Percentiles rank a stretch among this genome's conserved stretches.
Evolutionary conservation across 805 yeast species (phyloP).

Genomic region (Saccharomycopsis fermentans): DNA sequence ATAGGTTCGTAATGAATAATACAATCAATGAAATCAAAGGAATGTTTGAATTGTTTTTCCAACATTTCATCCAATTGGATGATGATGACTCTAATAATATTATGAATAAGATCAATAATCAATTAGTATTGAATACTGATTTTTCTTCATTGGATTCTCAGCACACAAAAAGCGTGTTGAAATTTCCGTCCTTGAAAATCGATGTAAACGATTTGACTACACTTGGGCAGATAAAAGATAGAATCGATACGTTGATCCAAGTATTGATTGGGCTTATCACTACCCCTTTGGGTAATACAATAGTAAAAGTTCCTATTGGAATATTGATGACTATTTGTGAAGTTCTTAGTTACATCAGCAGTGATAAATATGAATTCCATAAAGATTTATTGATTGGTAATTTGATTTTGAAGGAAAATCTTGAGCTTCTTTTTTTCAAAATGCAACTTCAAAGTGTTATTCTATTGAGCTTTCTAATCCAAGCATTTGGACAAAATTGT

Average conservation of each 20-base stretch:
- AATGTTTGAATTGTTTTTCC: conserved; percentile 40
- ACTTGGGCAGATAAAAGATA: conserved; percentile 39
- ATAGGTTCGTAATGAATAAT: conserved; percentile 38
- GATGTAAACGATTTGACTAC: conserved; percentile 50
- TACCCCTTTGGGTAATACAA: conserved; percentile 25
- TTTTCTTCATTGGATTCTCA: conserved; percentile 5
- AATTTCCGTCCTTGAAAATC: conserved; percentile 41
- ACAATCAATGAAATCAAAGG: conserved; percentile 45
- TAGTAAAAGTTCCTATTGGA: conserved; percentile 49
- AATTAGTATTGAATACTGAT: conserved; percentile 4
- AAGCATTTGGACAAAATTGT: conserved; percentile 28
- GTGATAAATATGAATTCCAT: conserved; percentile 44
- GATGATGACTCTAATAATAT: conserved; percentile 37
- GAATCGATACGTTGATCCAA: conserved; percentile 38
- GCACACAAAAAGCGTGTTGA: conserved; percentile 18
- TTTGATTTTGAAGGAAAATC: conserved; percentile 26
- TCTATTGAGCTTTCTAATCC: conserved; percentile 26
- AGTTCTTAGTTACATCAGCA: conserved; percentile 43
- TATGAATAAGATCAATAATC: conserved; percentile 1
- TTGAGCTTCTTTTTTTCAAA: conserved; percentile 34
- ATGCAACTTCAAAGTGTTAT: conserved; percentile 37
- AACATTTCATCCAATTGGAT: conserved; percentile 46
- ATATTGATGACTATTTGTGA: conserved; percentile 41
- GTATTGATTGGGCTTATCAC: conserved; percentile 37
- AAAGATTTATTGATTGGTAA: conserved; percentile 48